phyloP scores from a whole-genome alignment of 495 filamentous ascomycete species.

The Xanthoparmelia taractica region DNA sequence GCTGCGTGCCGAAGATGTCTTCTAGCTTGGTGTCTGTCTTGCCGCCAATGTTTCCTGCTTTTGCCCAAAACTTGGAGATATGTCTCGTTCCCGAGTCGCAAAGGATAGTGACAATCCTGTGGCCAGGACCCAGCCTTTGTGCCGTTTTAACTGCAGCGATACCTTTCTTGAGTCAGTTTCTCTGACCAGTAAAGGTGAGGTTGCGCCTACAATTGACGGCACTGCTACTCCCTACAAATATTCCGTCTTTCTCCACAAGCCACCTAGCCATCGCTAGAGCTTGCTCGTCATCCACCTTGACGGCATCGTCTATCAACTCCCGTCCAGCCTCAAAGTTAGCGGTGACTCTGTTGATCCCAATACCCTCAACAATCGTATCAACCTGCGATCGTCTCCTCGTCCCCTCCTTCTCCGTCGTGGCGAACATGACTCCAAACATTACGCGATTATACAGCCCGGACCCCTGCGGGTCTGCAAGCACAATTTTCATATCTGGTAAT shows the following conservation, averaged over 20 bases:
- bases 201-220: slow-evolving; percentile 76
- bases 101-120: slow-evolving; percentile 80
- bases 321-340: slow-evolving; percentile 84
- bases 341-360: slow-evolving; percentile 88
- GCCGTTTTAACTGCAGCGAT: slow-evolving; percentile 81
- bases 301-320: slow-evolving; percentile 78
- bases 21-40: slow-evolving; percentile 44
- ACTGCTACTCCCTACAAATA: slow-evolving; percentile 89
- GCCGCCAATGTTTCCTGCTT: slow-evolving; percentile 61
- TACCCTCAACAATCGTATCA: slow-evolving; percentile 92
- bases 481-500: slow-evolving; percentile 52
- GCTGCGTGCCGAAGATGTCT: slow-evolving; percentile 36
- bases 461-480: slow-evolving; percentile 90
- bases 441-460: slow-evolving; percentile 89
- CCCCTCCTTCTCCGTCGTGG: slow-evolving; percentile 76
- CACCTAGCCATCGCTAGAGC: slow-evolving; percentile 88
- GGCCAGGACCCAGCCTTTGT: slow-evolving; percentile 62
- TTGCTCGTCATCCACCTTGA: slow-evolving; percentile 86
- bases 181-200: background rate
- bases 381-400: slow-evolving; percentile 83
- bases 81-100: slow-evolving; percentile 90
- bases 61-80: slow-evolving; percentile 89
- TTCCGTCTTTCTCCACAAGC: slow-evolving; percentile 91
- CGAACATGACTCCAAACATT: slow-evolving; percentile 92
- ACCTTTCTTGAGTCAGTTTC: slow-evolving; percentile 34